Percentiles rank a stretch among this genome's conserved stretches.
Conservation (phyloP, 1,284 basidiomycete species). For the Ceratobasidium sp. region DNA sequence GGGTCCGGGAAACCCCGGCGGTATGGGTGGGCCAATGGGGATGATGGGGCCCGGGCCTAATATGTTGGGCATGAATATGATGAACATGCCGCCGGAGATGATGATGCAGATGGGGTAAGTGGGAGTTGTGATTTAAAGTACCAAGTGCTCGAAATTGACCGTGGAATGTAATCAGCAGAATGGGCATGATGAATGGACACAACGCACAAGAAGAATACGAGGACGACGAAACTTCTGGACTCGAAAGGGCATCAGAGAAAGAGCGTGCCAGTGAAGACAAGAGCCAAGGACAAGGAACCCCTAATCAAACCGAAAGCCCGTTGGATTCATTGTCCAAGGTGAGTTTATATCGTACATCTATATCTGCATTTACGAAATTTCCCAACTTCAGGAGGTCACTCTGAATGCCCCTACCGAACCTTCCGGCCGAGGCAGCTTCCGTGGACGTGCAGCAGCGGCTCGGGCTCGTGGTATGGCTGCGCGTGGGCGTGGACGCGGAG, state of each 20-base stretch:
- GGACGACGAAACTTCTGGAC: constrained; percentile 3
- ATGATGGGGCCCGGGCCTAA: constrained; percentile 47
- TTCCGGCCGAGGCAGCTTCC: constrained; percentile 23
- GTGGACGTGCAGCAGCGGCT: constrained; percentile 34
- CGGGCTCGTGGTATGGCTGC: constrained; percentile 42
- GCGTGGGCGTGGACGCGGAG: constrained; percentile 53
- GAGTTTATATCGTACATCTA: constrained; percentile 43
- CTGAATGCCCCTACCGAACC: constrained; percentile 24
- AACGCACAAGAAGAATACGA: constrained; percentile 36
- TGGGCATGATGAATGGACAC: constrained; percentile 33
- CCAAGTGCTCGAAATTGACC: constrained; percentile 31
- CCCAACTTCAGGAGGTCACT: constrained; percentile 12
- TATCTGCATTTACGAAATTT: constrained; percentile 43
- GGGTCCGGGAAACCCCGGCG: background rate
- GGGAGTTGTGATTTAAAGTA: constrained; percentile 37
- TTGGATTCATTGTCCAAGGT: constrained; percentile 15
- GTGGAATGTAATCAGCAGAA: constrained; percentile 2
- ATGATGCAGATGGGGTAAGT: constrained; percentile 37
- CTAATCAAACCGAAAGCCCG: constrained; percentile 11
- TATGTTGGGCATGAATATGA: constrained; percentile 41
- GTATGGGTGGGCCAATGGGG: constrained; percentile 34
- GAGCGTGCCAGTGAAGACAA: constrained; percentile 20
- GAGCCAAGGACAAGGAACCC: constrained; percentile 29
- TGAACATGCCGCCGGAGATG: constrained; percentile 39
- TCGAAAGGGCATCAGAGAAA: constrained; percentile 13